phyloP scores from a whole-genome alignment of 2,329 filamentous ascomycete genomes.

The Knoxdaviesia proteae region DNA sequence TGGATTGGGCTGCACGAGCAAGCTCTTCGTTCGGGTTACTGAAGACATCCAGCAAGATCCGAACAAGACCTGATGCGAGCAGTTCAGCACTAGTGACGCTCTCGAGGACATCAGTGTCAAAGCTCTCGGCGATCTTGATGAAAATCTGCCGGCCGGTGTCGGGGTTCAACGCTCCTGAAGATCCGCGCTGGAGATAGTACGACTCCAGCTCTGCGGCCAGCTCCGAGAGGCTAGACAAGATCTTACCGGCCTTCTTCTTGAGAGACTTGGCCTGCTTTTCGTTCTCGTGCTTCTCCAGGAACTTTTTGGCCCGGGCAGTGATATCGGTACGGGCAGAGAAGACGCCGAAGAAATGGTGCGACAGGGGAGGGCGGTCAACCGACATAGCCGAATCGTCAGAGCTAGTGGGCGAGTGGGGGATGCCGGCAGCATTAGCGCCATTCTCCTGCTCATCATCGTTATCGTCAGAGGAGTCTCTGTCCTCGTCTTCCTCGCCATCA shows the following conservation, averaged over 20 bases:
- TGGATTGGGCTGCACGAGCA: slow-evolving; percentile 49
- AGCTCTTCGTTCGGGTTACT: slow-evolving; percentile 44
- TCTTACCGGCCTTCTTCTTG: slow-evolving; percentile 58
- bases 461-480: slow-evolving; percentile 18
- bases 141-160: slow-evolving; percentile 48
- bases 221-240: slow-evolving; percentile 49
- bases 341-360: slow-evolving; percentile 22
- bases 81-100: slow-evolving; percentile 93
- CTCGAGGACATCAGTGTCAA: slow-evolving; percentile 71
- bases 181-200: slow-evolving; percentile 40
- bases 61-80: slow-evolving; percentile 74
- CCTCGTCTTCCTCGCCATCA: slow-evolving; percentile 16
- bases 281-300: slow-evolving; percentile 65
- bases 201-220: slow-evolving; percentile 51
- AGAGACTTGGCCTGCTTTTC: slow-evolving; percentile 50
- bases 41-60: slow-evolving; percentile 64
- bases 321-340: slow-evolving; percentile 48
- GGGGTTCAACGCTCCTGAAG: slow-evolving; percentile 20
- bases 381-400: slow-evolving; percentile 48
- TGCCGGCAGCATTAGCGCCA: slow-evolving; percentile 23
- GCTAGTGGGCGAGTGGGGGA: slow-evolving; percentile 40
- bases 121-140: slow-evolving; percentile 56
- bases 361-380: slow-evolving; percentile 27
- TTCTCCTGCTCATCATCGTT: slow-evolving; percentile 32
- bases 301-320: slow-evolving; percentile 55